These are phyloP conservation scores for Tephrocybe sp. DNA, from an alignment of 768 basidiomycete genomes.

Conservation along the genomic window DNA sequence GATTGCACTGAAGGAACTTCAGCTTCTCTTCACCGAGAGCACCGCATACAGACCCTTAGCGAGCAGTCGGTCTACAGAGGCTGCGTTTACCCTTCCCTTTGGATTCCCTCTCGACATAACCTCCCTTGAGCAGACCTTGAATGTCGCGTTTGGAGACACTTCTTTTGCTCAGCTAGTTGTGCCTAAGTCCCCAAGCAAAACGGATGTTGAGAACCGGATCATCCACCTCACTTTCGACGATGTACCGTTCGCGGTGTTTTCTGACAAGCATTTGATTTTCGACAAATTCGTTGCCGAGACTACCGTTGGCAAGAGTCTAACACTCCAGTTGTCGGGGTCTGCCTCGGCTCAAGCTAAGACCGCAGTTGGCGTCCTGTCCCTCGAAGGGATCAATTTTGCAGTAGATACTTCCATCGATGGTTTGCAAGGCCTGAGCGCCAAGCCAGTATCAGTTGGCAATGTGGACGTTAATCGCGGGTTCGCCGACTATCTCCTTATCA, in stretches of 20 bases:
- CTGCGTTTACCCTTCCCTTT: slow-evolving; percentile 67
- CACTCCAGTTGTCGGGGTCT: slow-evolving; percentile 50
- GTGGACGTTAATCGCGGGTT: slow-evolving; percentile 71
- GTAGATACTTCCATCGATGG: slow-evolving; percentile 60
- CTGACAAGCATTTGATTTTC: slow-evolving; percentile 48
- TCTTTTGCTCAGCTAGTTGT: slow-evolving; percentile 60
- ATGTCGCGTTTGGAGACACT: slow-evolving; percentile 46
- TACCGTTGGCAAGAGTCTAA: slow-evolving; percentile 44
- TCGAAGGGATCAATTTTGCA: slow-evolving; percentile 56
- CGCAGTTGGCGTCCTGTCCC: slow-evolving; percentile 59
- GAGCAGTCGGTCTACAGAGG: slow-evolving; percentile 57
- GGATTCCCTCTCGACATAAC: slow-evolving; percentile 67
- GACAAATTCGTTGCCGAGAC: slow-evolving; percentile 61
- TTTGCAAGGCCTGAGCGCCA: slow-evolving; percentile 59
- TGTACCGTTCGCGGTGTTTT: slow-evolving; percentile 58
- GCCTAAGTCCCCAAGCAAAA: slow-evolving; percentile 53
- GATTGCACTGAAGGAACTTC: slow-evolving; percentile 56
- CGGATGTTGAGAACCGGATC: slow-evolving; percentile 60
- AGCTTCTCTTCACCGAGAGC: slow-evolving; percentile 54
- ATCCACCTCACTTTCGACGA: slow-evolving; percentile 58
- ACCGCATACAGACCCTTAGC: slow-evolving; percentile 57
- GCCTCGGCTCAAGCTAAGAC: slow-evolving; percentile 59
- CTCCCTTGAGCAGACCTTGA: slow-evolving; percentile 57
- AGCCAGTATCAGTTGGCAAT: slow-evolving; percentile 52
- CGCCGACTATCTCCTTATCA: slow-evolving; percentile 65